Percentiles rank a stretch among this genome's conserved stretches.
Evolutionary conservation across 768 basidiomycete species (phyloP).

Genomic region (Suillus bovinus): DNA sequence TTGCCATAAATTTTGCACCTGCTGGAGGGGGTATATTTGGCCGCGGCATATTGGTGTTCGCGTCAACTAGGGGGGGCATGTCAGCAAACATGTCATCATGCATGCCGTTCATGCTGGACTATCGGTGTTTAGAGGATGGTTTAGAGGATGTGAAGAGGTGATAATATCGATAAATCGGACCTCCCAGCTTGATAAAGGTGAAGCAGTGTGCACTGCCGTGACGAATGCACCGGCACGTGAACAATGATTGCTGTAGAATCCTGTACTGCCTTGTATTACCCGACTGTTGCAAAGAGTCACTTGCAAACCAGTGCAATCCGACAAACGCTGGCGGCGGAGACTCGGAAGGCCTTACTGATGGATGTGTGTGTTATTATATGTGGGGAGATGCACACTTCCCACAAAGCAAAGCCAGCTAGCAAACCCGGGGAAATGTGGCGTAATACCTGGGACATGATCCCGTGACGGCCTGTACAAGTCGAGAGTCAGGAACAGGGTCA

Average conservation of each 20-base stretch:
- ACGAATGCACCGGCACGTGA: neutral
- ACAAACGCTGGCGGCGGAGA: neutral
- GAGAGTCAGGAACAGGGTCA: neutral
- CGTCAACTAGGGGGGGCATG: slow-evolving; percentile 30
- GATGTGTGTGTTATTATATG: neutral
- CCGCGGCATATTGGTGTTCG: slow-evolving; percentile 7
- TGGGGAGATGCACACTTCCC: neutral
- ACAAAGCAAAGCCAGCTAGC: neutral
- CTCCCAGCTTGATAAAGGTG: neutral
- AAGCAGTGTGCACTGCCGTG: neutral
- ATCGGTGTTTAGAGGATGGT: slow-evolving; percentile 16
- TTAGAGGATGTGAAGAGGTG: slow-evolving; percentile 18
- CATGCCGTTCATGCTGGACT: slow-evolving; percentile 9
- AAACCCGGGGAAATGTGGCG: neutral
- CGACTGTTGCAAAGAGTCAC: too few species aligned
- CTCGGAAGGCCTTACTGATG: neutral
- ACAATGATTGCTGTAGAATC: neutral
- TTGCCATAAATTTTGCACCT: slow-evolving; percentile 18
- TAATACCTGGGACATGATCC: neutral
- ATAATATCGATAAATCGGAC: neutral
- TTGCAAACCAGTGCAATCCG: neutral
- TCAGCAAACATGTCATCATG: slow-evolving; percentile 31
- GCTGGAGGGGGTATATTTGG: slow-evolving; percentile 27
- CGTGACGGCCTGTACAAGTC: neutral
- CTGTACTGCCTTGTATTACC: neutral